These are phyloP conservation scores for Xerocomus nothofagi DNA, from an alignment of 1,284 basidiomycete species.

Conservation along the genomic window DNA sequence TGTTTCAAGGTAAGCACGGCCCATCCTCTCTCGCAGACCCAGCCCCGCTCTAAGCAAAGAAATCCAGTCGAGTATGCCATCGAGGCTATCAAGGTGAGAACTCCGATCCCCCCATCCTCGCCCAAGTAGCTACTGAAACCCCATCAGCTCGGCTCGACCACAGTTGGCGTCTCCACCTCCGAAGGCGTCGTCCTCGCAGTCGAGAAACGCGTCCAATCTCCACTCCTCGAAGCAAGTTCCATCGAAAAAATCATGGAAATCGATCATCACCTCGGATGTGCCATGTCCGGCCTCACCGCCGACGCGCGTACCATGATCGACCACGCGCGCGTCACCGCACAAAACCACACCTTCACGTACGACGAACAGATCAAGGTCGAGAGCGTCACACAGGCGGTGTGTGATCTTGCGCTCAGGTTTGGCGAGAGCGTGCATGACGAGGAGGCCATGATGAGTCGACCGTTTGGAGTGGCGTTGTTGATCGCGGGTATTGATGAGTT, in stretches of 20 bases:
- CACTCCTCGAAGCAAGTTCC: slow-evolving; percentile 91
- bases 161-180: slow-evolving; percentile 87
- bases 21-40: not conserved
- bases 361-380: slow-evolving; percentile 97
- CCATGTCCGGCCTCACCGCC: slow-evolving; percentile 97
- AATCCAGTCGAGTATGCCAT: slow-evolving; percentile 97
- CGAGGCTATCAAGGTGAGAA: slow-evolving; percentile 89
- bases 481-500: slow-evolving; percentile 97
- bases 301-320: slow-evolving; percentile 99
- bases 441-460: slow-evolving; percentile 98
- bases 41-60: slow-evolving; percentile 4
- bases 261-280: slow-evolving; percentile 93
- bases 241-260: slow-evolving; percentile 99
- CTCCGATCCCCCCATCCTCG: not conserved
- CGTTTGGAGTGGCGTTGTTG: slow-evolving; percentile 96
- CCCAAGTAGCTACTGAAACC: not conserved
- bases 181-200: slow-evolving; percentile 93
- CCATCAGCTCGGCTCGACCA: slow-evolving; percentile 90
- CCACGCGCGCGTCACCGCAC: slow-evolving; percentile 95
- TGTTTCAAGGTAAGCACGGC: slow-evolving; percentile 75
- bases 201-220: slow-evolving; percentile 98
- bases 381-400: slow-evolving; percentile 96
- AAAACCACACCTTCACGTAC: slow-evolving; percentile 97
- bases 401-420: slow-evolving; percentile 95
- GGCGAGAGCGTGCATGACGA: slow-evolving; percentile 99